Conservation (phyloP, 371 early-diverging fungal species). For the Coemansia sp. region DNA sequence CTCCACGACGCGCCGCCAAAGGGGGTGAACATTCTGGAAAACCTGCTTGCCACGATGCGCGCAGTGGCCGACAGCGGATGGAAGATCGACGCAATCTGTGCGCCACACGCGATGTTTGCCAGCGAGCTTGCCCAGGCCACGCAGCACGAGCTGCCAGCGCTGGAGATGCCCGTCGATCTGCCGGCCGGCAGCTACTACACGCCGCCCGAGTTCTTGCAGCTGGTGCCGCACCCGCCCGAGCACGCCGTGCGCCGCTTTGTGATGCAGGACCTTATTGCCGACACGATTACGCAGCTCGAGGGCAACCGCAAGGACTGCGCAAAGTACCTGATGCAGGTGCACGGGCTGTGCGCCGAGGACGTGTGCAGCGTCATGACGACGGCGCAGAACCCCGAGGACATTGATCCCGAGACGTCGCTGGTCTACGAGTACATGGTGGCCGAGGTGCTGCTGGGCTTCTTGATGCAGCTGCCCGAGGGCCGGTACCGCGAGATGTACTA, state of each 20-base stretch:
- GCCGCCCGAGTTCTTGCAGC: slow-evolving; percentile 53
- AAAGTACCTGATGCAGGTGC: slow-evolving; percentile 64
- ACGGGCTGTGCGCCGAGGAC: slow-evolving; percentile 43
- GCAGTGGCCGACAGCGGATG: slow-evolving; percentile 24
- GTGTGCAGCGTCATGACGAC: slow-evolving; percentile 42
- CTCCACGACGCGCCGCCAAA: slow-evolving; percentile 59
- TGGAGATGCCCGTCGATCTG: slow-evolving; percentile 25
- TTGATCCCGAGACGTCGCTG: slow-evolving; percentile 39
- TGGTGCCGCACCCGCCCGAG: slow-evolving; percentile 56
- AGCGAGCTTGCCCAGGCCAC: slow-evolving; percentile 35
- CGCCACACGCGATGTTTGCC: slow-evolving; percentile 34
- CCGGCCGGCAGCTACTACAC: slow-evolving; percentile 37
- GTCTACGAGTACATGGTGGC: slow-evolving; percentile 45
- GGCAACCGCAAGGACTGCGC: slow-evolving; percentile 81
- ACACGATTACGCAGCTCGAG: slow-evolving; percentile 76
- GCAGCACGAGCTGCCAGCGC: slow-evolving; percentile 38
- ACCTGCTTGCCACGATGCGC: slow-evolving; percentile 60
- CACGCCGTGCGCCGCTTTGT: slow-evolving; percentile 66
- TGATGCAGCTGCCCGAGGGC: slow-evolving; percentile 43
- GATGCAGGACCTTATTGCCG: slow-evolving; percentile 74
- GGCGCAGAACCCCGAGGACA: slow-evolving; percentile 30
- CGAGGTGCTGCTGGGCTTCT: slow-evolving; percentile 31
- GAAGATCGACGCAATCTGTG: slow-evolving; percentile 30
- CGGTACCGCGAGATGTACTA: slow-evolving; percentile 64
- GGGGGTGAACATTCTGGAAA: slow-evolving; percentile 53